A percentile compares a stretch with the other conserved stretches of the same genome.
phyloP scores from a whole-genome alignment of 768 basidiomycete genomes.

The Collybiopsis luxurians region DNA sequence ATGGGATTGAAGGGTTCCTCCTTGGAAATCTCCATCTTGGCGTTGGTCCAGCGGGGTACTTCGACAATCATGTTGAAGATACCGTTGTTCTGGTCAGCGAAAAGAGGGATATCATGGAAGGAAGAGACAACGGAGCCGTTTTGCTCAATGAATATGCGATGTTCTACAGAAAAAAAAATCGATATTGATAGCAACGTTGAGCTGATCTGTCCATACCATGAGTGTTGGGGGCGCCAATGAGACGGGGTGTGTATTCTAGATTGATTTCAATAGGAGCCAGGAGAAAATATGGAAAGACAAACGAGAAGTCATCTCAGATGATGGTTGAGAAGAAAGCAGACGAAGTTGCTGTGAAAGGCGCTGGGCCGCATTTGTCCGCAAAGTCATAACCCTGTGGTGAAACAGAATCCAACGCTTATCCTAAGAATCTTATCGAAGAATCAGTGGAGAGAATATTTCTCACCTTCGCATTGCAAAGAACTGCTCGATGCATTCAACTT shows the following conservation, averaged over 20 bases:
- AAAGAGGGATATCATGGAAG: conserved; percentile 97
- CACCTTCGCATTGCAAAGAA: conserved; percentile 1
- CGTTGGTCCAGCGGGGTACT: conserved; percentile 99
- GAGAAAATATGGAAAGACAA: conserved; percentile 23
- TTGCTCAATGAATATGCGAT: conserved; percentile 93
- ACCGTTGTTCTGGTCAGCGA: conserved; percentile 91
- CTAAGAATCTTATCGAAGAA: background rate
- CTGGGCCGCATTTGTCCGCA: conserved; percentile 36
- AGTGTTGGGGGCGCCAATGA: conserved; percentile 89
- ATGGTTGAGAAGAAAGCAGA: conserved; percentile 44
- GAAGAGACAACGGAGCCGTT: conserved; percentile 80
- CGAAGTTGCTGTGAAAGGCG: conserved; percentile 66
- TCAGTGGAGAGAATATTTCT: background rate
- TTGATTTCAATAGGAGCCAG: conserved; percentile 14
- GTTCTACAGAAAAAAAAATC: conserved; percentile 52
- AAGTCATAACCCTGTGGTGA: conserved; percentile 2
- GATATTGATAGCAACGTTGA: conserved; percentile 10
- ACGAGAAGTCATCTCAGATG: conserved; percentile 53
- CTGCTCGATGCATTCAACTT: conserved; percentile 5
- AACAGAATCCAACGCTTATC: background rate
- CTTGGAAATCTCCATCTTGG: conserved; percentile 99
- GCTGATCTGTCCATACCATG: conserved; percentile 60
- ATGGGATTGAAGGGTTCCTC: conserved; percentile 99
- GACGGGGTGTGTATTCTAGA: conserved; percentile 69
- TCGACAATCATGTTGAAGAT: conserved; percentile 99